phyloP scores from a whole-genome alignment of 148 eudicot genomes.

The Camellia granthamiana region DNA sequence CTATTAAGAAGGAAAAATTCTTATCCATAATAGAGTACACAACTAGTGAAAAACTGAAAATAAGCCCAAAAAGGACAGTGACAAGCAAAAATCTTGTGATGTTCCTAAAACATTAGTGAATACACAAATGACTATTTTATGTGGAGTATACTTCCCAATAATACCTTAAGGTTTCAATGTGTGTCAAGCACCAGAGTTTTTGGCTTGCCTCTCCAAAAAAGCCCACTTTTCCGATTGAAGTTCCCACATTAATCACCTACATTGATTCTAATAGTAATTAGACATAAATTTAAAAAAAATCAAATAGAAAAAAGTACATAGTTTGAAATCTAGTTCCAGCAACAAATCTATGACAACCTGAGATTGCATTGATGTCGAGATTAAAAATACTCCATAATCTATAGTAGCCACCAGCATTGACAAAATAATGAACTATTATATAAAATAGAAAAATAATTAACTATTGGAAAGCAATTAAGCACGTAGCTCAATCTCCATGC shows the following conservation, averaged over 20 bases:
- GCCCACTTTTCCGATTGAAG: slow-evolving; percentile 87
- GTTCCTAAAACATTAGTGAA: background rate
- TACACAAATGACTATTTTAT: background rate
- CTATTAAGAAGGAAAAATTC: background rate
- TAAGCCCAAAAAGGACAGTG: slow-evolving; percentile 2
- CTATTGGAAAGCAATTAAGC: background rate
- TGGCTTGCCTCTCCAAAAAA: slow-evolving; percentile 63
- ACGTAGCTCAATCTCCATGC: background rate
- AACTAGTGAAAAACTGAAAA: background rate
- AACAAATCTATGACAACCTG: background rate
- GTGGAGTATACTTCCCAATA: slow-evolving; percentile 12
- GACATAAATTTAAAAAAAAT: background rate
- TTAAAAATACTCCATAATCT: background rate
- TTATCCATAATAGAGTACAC: background rate
- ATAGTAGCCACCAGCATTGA: background rate
- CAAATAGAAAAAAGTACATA: background rate
- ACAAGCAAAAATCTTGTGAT: background rate
- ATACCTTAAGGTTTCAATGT: slow-evolving; percentile 92
- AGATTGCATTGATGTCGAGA: background rate
- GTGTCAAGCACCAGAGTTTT: slow-evolving; percentile 91
- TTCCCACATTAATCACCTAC: slow-evolving; percentile 89
- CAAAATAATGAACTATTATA: background rate
- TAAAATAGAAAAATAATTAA: background rate
- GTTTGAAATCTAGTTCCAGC: background rate
- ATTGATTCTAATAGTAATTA: slow-evolving; percentile 5